These are phyloP conservation scores for Encephalitozoon romaleae DNA, from an alignment of 371 early-diverging fungal genomes.

Conservation along the genomic window DNA sequence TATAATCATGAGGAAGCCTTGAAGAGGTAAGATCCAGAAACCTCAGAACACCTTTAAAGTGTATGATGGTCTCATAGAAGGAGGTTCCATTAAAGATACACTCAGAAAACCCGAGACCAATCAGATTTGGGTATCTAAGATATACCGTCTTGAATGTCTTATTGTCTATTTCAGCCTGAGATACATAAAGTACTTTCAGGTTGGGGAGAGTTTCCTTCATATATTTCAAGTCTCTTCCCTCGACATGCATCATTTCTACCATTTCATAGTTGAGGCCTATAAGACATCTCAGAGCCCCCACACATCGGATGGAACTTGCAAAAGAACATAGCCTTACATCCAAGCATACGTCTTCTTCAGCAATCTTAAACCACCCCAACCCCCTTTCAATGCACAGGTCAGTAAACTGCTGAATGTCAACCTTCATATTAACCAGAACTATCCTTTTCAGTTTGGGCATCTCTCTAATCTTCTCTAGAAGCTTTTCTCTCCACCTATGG, in stretches of 20 bases:
- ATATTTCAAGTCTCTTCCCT: background rate
- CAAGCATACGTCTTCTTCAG: background rate
- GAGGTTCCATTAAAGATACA: conserved; percentile 1
- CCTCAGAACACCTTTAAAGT: background rate
- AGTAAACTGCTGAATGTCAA: background rate
- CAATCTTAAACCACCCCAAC: background rate
- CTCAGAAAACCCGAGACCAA: background rate
- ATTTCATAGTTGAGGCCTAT: background rate
- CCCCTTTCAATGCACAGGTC: background rate
- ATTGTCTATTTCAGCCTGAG: background rate
- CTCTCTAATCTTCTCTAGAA: background rate
- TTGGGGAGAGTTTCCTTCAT: background rate
- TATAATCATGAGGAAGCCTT: background rate
- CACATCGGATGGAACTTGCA: background rate
- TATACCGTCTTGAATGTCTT: background rate
- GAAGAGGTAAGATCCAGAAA: background rate
- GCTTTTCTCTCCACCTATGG: background rate
- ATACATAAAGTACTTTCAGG: background rate
- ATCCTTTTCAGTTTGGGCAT: background rate
- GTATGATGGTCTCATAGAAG: conserved; percentile 19
- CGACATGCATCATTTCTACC: background rate
- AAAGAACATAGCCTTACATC: background rate
- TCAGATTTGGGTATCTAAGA: background rate
- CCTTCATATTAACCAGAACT: background rate
- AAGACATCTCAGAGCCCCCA: background rate